Evolutionary conservation across 2,329 filamentous ascomycete species (phyloP).

Genomic region (Cercospora sesami): DNA sequence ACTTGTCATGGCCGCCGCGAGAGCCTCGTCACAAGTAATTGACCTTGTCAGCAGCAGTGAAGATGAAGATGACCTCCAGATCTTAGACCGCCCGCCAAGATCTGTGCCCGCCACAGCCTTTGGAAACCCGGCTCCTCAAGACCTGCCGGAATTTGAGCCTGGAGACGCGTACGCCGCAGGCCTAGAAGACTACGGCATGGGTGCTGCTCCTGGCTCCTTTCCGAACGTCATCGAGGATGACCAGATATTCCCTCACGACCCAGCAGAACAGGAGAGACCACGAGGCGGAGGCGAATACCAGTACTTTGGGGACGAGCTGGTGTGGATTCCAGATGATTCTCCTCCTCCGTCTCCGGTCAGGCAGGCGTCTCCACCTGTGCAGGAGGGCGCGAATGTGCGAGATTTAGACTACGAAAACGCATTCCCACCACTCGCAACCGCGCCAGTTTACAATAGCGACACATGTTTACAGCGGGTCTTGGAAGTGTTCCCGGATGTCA

Average conservation of each 20-base stretch:
- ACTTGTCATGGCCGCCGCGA: slow-evolving; percentile 7
- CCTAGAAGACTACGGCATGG: background rate
- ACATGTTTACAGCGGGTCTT: slow-evolving; percentile 33
- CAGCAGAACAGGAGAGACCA: background rate
- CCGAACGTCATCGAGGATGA: background rate
- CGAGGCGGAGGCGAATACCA: background rate
- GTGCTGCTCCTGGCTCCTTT: background rate
- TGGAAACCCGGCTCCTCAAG: background rate
- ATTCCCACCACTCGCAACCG: background rate
- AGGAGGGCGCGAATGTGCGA: background rate
- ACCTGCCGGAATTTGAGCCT: background rate
- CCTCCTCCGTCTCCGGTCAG: slow-evolving; percentile 15
- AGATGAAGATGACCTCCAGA: slow-evolving; percentile 21
- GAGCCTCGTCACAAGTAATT: slow-evolving; percentile 24
- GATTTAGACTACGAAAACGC: background rate
- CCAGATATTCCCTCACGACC: background rate
- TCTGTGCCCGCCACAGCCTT: background rate
- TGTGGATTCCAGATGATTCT: slow-evolving; percentile 33
- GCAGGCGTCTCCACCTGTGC: background rate
- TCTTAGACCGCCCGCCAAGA: background rate
- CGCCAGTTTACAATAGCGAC: slow-evolving; percentile 26
- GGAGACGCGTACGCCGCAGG: background rate
- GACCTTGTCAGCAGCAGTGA: slow-evolving; percentile 31
- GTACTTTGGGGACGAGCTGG: slow-evolving; percentile 9
- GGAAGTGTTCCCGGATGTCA: slow-evolving; percentile 40